These are phyloP conservation scores for Myxozyma monticola DNA, from an alignment of 805 yeast species.

Conservation along the genomic window DNA sequence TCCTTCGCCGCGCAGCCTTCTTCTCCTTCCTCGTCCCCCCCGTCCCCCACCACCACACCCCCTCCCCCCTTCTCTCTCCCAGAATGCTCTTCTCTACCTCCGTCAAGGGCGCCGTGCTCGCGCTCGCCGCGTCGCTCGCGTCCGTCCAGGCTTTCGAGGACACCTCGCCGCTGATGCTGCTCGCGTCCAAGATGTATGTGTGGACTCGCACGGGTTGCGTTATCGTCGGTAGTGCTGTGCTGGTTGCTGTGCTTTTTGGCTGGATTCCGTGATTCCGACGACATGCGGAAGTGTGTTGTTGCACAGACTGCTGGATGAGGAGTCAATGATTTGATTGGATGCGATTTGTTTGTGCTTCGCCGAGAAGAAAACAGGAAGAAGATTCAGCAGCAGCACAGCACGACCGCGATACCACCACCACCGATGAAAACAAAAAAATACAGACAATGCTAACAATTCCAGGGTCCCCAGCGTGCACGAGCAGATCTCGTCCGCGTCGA, in stretches of 20 bases:
- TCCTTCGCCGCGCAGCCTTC: constrained; percentile 5
- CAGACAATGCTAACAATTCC: constrained; percentile 7
- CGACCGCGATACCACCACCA: too few relatives aligned
- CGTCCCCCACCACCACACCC: constrained; percentile 2
- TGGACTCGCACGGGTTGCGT: too few relatives aligned
- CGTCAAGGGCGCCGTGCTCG: constrained; percentile 22
- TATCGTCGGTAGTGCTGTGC: too few relatives aligned
- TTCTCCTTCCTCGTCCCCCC: not conserved
- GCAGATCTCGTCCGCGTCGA: constrained; percentile 24
- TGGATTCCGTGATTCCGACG: too few relatives aligned
- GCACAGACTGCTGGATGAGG: too few relatives aligned
- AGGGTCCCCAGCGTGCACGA: constrained; percentile 24
- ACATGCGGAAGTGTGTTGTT: too few relatives aligned
- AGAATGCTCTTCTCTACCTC: constrained; percentile 22
- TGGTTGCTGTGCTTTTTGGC: too few relatives aligned
- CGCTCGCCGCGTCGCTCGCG: constrained; percentile 23
- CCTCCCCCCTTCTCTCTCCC: not conserved
- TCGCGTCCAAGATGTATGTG: constrained; percentile 27
- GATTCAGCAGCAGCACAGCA: too few relatives aligned
- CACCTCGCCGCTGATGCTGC: constrained; percentile 33
- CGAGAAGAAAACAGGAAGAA: too few relatives aligned
- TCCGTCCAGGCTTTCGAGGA: constrained; percentile 33
- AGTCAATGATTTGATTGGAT: too few relatives aligned
- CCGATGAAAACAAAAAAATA: too few relatives aligned
- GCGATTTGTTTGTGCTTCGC: too few relatives aligned